Conservation (phyloP, 2,329 filamentous ascomycete genomes). For the Xylariaceae sp. region DNA sequence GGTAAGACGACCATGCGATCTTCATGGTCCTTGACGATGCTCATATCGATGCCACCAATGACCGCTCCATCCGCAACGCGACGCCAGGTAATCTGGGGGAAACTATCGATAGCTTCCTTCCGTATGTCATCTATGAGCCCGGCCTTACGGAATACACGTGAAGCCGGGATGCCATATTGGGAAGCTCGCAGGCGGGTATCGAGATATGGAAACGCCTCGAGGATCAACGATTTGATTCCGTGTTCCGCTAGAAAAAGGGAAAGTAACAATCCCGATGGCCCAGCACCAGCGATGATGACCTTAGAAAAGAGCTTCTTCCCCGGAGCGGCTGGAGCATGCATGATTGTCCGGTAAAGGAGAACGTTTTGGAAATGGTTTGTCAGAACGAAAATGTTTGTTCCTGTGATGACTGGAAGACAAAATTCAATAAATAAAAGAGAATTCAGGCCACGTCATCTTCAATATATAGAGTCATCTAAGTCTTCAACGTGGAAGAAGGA, state of each 20-base stretch:
- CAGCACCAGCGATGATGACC: slow-evolving; percentile 21
- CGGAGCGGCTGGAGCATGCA: no score
- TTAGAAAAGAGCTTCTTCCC: no score
- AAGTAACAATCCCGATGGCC: slow-evolving; percentile 19
- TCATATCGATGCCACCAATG: not conserved
- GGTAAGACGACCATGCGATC: not conserved
- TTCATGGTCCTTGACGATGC: not conserved
- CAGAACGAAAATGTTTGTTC: no score
- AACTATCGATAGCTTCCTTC: not conserved
- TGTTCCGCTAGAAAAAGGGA: not conserved
- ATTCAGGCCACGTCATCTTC: no score
- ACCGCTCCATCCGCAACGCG: not conserved
- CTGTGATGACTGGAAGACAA: no score
- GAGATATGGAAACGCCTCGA: not conserved
- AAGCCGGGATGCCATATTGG: not conserved
- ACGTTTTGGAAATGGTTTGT: no score
- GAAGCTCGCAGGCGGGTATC: not conserved
- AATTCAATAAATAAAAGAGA: no score
- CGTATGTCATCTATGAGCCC: not conserved
- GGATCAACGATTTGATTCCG: not conserved
- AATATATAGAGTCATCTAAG: no score
- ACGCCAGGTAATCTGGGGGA: not conserved
- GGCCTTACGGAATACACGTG: not conserved
- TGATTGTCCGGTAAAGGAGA: no score
- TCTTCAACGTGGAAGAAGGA: no score